phyloP scores from a whole-genome alignment of 1,284 basidiomycete species.

The Irpex rosettiformis region DNA sequence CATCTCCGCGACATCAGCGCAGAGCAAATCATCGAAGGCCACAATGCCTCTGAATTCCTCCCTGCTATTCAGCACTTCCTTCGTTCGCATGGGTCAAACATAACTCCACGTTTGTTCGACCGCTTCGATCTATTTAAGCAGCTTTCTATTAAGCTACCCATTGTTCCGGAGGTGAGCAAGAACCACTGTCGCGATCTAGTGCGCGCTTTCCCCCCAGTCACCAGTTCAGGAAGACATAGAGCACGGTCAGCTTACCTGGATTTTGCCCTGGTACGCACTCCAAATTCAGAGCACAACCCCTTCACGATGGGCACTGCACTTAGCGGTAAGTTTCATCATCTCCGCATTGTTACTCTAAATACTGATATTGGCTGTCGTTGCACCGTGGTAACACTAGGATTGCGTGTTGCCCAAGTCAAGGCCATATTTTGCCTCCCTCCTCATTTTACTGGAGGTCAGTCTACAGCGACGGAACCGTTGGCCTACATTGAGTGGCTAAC shows the following conservation, averaged over 20 bases:
- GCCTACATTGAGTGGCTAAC: slow-evolving; percentile 30
- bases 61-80: neutral
- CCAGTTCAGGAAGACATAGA: neutral
- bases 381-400: slow-evolving; percentile 11
- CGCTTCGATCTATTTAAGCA: neutral
- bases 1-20: neutral
- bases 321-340: slow-evolving; percentile 14
- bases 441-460: too few species aligned
- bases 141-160: neutral
- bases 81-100: neutral
- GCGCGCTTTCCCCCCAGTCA: neutral
- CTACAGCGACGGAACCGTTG: slow-evolving; percentile 3
- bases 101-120: neutral
- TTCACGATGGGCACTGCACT: slow-evolving; percentile 19
- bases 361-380: too few species aligned
- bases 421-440: slow-evolving; percentile 23
- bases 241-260: slow-evolving; percentile 13
- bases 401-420: slow-evolving; percentile 22
- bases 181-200: neutral
- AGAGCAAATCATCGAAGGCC: neutral
- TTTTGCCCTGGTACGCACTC: slow-evolving; percentile 24
- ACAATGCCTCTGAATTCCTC: neutral
- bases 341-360: neutral
- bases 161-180: neutral
- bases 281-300: slow-evolving; percentile 21